phyloP scores from a whole-genome alignment of 495 filamentous ascomycete species.

The Rhypophila decipiens region DNA sequence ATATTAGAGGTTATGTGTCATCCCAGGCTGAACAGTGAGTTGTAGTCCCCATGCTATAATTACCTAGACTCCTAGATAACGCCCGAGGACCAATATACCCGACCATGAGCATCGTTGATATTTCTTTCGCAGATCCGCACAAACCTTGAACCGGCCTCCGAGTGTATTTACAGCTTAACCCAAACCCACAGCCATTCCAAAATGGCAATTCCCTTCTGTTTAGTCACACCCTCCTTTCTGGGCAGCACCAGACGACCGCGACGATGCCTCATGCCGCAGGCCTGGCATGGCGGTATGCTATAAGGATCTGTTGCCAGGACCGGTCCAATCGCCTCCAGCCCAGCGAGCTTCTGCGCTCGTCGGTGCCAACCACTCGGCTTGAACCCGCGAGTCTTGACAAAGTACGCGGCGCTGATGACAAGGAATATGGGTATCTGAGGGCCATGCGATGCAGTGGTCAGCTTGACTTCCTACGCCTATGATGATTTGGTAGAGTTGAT shows the following conservation, averaged over 20 bases:
- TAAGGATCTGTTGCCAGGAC: conserved; percentile 3
- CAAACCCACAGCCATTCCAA: conserved; percentile 9
- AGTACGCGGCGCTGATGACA: conserved; percentile 6
- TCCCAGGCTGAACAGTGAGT: no score
- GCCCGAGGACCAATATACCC: no score
- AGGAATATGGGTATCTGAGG: conserved; percentile 9
- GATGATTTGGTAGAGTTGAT: neutral
- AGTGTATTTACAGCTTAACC: no score
- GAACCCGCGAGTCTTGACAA: conserved; percentile 8
- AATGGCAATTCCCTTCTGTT: conserved; percentile 5
- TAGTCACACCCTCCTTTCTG: neutral
- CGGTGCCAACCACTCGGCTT: conserved; percentile 7
- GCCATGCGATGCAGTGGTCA: neutral
- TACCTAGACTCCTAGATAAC: no score
- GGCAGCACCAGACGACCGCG: conserved; percentile 2
- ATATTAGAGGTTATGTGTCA: no score
- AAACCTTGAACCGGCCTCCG: no score
- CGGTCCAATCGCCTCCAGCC: conserved; percentile 8
- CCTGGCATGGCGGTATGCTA: neutral
- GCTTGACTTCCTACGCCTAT: neutral
- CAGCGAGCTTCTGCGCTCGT: conserved; percentile 1
- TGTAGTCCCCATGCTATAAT: no score
- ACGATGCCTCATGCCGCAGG: conserved; percentile 7
- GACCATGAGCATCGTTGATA: no score
- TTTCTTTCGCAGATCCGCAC: no score